Evolutionary conservation across 1,284 basidiomycete genomes (phyloP).

Genomic region (Leucoagaricus sp.): DNA sequence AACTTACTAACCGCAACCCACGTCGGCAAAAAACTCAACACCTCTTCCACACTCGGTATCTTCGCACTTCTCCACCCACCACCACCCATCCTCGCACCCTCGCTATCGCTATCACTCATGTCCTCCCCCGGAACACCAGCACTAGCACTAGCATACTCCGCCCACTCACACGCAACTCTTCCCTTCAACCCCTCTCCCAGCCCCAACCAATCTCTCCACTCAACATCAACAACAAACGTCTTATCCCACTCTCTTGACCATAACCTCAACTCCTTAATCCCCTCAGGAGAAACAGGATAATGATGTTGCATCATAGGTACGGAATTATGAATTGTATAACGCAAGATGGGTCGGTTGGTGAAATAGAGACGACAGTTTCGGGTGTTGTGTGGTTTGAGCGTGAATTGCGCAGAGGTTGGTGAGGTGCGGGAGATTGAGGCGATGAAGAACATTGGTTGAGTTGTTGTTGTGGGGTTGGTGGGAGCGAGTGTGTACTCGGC

Average conservation of each 20-base stretch:
- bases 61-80: constrained; percentile 24
- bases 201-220: constrained; percentile 19
- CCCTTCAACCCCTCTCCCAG: constrained; percentile 38
- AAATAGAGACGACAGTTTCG: constrained; percentile 66
- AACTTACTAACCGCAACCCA: constrained; percentile 68
- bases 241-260: constrained; percentile 74
- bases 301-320: constrained; percentile 37
- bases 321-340: constrained; percentile 38
- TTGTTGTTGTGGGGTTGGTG: neutral
- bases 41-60: constrained; percentile 76
- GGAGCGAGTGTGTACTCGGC: too few species aligned
- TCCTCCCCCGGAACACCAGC: constrained; percentile 34
- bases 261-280: constrained; percentile 49
- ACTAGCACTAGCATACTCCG: constrained; percentile 56
- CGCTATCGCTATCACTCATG: too few species aligned
- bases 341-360: constrained; percentile 45
- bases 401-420: constrained; percentile 42
- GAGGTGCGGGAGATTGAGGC: constrained; percentile 36
- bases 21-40: constrained; percentile 62
- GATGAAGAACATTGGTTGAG: constrained; percentile 31
- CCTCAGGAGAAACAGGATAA: constrained; percentile 21
- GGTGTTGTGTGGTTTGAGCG: constrained; percentile 57
- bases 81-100: constrained; percentile 37
- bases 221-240: constrained; percentile 52
- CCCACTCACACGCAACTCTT: constrained; percentile 68